phyloP scores from a whole-genome alignment of 176 grass and related monocot genomes.

The Paspalum vaginatum region DNA sequence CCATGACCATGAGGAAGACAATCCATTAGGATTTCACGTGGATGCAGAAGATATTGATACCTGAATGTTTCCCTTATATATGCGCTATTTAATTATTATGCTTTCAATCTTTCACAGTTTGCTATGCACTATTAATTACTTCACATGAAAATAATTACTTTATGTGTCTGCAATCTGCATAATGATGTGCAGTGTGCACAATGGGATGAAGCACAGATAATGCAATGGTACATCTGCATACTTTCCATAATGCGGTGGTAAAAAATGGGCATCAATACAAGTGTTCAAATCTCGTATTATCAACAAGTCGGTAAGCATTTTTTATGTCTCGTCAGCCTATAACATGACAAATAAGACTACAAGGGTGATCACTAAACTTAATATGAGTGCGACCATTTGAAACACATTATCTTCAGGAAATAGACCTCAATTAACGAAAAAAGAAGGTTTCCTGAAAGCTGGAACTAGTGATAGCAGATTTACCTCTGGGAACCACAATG shows the following conservation, averaged over 20 bases:
- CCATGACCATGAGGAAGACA: neutral
- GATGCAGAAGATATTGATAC: constrained; percentile 1
- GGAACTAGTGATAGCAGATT: constrained; percentile 10
- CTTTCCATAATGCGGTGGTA: neutral
- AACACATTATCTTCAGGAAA: constrained; percentile 16
- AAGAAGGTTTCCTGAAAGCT: neutral
- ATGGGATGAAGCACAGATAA: neutral
- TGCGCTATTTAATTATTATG: constrained; percentile 5
- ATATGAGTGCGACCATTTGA: constrained; percentile 5
- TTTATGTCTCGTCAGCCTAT: neutral
- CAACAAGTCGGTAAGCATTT: neutral
- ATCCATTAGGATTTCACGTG: neutral
- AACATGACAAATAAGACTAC: constrained; percentile 2
- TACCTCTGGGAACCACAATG: constrained; percentile 95
- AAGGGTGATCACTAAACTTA: neutral
- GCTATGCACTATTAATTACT: neutral
- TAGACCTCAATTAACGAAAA: constrained; percentile 23
- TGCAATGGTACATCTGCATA: neutral
- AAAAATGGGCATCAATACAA: constrained; percentile 1
- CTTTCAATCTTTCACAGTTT: neutral
- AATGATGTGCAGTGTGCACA: neutral
- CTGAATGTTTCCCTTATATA: constrained; percentile 2
- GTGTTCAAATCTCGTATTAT: neutral
- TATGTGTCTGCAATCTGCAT: neutral
- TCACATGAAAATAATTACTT: constrained; percentile 14